phyloP scores from a whole-genome alignment of 2,329 filamentous ascomycete genomes.

The Talaromyces sp. region DNA sequence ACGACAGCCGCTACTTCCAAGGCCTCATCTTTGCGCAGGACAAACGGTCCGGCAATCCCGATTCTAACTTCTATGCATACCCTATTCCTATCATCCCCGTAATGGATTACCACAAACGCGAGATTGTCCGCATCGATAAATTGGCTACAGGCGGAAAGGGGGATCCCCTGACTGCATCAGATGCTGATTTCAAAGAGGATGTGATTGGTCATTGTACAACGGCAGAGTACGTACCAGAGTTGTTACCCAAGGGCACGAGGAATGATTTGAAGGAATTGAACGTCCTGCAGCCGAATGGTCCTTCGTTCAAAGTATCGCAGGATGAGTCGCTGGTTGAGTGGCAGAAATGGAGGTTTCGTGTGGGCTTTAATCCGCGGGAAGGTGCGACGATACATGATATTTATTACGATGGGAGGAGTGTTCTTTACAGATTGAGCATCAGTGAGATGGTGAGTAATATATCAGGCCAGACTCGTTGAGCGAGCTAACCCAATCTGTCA shows the following conservation, averaged over 20 bases:
- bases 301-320: constrained; percentile 55
- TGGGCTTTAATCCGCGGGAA: constrained; percentile 67
- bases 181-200: constrained; percentile 40
- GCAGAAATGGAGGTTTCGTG: constrained; percentile 65
- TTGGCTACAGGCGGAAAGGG: constrained; percentile 51
- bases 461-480: neutral
- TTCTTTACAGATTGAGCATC: constrained; percentile 63
- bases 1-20: constrained; percentile 52
- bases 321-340: constrained; percentile 55
- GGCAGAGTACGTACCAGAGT: constrained; percentile 51
- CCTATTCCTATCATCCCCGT: constrained; percentile 53
- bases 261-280: constrained; percentile 62
- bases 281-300: constrained; percentile 62
- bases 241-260: constrained; percentile 45
- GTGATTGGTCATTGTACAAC: constrained; percentile 52
- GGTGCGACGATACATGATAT: constrained; percentile 66
- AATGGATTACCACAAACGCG: constrained; percentile 55
- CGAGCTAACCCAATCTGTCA: neutral
- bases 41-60: constrained; percentile 42
- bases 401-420: constrained; percentile 59
- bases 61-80: constrained; percentile 62
- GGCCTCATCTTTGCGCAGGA: constrained; percentile 50
- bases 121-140: constrained; percentile 57
- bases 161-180: constrained; percentile 45
- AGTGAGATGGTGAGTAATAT: constrained; percentile 52